These are phyloP conservation scores for Staphylotrichum longicolle DNA, from an alignment of 495 filamentous ascomycete species.

Conservation along the genomic window DNA sequence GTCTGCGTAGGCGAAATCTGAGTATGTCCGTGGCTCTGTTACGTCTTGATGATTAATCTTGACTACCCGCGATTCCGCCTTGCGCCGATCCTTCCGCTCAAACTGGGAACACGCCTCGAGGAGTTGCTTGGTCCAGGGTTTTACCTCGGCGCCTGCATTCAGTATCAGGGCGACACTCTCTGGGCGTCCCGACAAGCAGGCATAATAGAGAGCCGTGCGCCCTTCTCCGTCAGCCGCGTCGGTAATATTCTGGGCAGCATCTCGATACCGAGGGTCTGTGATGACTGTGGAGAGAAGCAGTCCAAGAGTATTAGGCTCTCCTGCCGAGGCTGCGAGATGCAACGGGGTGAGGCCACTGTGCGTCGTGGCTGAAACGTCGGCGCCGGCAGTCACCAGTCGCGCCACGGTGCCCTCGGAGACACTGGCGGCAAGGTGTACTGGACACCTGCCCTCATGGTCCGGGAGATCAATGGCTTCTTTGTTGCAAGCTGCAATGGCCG, in stretches of 20 bases:
- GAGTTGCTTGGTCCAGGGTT: slow-evolving; percentile 13
- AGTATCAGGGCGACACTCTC: slow-evolving; percentile 40
- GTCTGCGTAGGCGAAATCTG: not conserved
- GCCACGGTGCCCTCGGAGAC: slow-evolving; percentile 33
- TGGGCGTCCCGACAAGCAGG: slow-evolving; percentile 38
- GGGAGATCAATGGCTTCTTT: slow-evolving; percentile 1
- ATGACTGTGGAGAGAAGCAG: slow-evolving; percentile 35
- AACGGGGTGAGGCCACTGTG: slow-evolving; percentile 37
- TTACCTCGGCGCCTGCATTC: slow-evolving; percentile 34
- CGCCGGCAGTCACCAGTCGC: slow-evolving; percentile 39
- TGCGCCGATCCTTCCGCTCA: slow-evolving; percentile 12
- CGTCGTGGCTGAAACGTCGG: slow-evolving; percentile 28
- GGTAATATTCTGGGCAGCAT: slow-evolving; percentile 12
- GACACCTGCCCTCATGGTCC: slow-evolving; percentile 16
- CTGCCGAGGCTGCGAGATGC: slow-evolving; percentile 40
- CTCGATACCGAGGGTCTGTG: slow-evolving; percentile 11
- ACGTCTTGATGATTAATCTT: not conserved
- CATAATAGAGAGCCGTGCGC: slow-evolving; percentile 36
- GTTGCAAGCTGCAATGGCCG: slow-evolving; percentile 4
- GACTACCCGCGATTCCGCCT: not conserved
- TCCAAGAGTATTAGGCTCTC: slow-evolving; percentile 40
- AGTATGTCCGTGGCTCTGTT: not conserved
- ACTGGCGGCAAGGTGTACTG: slow-evolving; percentile 39
- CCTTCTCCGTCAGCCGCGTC: slow-evolving; percentile 24
- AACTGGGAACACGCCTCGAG: slow-evolving; percentile 28